Base-by-base conservation (phyloP, 2,329 filamentous ascomycete genomes). In the Byssothecium circinans region DNA sequence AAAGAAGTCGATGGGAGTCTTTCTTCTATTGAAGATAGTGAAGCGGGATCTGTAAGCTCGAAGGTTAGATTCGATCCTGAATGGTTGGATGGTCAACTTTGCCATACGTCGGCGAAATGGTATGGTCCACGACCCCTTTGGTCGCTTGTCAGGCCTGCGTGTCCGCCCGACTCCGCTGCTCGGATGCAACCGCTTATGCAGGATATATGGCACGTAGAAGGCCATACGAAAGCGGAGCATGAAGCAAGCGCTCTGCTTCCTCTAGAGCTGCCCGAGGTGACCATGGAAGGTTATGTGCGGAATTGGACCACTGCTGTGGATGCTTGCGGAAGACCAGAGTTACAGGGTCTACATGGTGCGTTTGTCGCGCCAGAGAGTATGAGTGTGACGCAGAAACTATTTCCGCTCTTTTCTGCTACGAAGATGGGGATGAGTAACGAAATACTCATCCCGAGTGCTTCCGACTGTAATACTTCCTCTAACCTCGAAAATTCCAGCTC, bases 341-440 rank as follows among this genome's bases (percentile, higher is more conserved):
- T 79, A 4, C 74, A 76, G 50, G 69, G 67, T 4, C 53, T 78
- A 2, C 77, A 80, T 46, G 77, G 76, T n/a, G 70, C 69, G 1
- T 77, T 80, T 45, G 72, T 78, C 17, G 72, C 74, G 41, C 77
- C 77, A 2, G 65, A 73, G 17, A 69, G 71, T 1, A 69, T 75
- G 10, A 67, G 66, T 4, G 72, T 70, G 12, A 71, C 74, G 0
- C 64, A 67, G 36, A 68, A 73, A 27, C 63, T 80, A n/a, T 72
- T 79, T 46, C 77, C 78, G 2, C 52, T 80, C 1, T 80, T 81
- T 32, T 73, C 75, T 1, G 74, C 72, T 10, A 74, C 71, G 8
- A 80, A 80, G 51, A 60, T 80, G 1, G 58, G 68, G 0, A 66
- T 75, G 50, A 78, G 77, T 60, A 80, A 78, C 47, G 78, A 80